Evolutionary conservation across 116 monocot species (phyloP).

Genomic region (Papilionanthe hybrid): DNA sequence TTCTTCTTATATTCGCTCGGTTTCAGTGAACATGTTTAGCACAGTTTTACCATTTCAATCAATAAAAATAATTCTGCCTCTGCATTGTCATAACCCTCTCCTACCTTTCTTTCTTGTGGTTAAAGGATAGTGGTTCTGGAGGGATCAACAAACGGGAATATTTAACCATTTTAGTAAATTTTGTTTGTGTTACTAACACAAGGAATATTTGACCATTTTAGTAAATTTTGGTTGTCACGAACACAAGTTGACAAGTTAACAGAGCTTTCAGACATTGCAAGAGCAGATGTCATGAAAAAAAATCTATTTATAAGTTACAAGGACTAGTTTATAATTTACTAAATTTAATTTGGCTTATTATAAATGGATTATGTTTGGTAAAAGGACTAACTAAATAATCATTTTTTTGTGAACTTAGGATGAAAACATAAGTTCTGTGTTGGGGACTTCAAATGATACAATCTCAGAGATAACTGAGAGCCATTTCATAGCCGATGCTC

Average conservation of each 20-base stretch:
- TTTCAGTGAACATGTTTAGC: too few species aligned
- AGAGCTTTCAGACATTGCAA: neutral
- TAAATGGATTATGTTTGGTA: neutral
- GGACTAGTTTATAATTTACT: neutral
- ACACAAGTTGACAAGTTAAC: neutral
- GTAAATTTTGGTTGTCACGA: neutral
- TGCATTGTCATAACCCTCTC: too few species aligned
- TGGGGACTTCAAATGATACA: neutral
- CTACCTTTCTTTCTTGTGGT: neutral
- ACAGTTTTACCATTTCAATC: too few species aligned
- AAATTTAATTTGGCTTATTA: neutral
- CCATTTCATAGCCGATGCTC: conserved; percentile 7
- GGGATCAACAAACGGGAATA: neutral
- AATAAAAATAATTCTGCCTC: too few species aligned
- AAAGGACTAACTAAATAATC: neutral
- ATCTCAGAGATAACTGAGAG: neutral
- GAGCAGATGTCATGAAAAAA: neutral
- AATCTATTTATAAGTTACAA: neutral
- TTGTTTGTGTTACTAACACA: neutral
- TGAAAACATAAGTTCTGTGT: neutral
- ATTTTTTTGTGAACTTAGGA: neutral
- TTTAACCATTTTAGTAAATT: neutral
- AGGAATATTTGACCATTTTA: neutral
- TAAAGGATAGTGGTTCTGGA: neutral
- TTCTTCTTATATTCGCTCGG: too few species aligned